Evolutionary conservation across 106 monocot species (phyloP).

Genomic region (Phalaenopsis equestris): DNA sequence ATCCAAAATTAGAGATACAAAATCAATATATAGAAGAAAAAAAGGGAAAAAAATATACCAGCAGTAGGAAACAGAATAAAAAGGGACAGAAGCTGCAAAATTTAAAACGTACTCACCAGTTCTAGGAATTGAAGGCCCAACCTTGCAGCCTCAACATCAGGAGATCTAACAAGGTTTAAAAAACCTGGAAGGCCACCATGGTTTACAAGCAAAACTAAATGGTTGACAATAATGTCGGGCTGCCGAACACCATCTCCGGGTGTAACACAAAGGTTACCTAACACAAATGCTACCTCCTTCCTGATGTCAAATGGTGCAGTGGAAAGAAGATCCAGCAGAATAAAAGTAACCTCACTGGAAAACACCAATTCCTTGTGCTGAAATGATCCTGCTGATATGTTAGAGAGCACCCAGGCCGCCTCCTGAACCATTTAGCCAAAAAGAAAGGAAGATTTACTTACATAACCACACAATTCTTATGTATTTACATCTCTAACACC

Average conservation of each 20-base stretch:
- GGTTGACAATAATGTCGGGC: conserved; percentile 51
- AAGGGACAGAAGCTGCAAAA: background rate
- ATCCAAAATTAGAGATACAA: background rate
- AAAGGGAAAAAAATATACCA: background rate
- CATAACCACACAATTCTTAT: too few species aligned
- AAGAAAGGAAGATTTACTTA: too few species aligned
- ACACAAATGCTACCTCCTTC: conserved; percentile 82
- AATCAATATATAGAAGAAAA: background rate
- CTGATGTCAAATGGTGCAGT: conserved; percentile 76
- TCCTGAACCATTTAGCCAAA: conserved; percentile 39
- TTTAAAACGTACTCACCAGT: conserved; percentile 40
- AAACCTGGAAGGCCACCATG: conserved; percentile 75
- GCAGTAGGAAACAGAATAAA: background rate
- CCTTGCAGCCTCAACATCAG: conserved; percentile 78
- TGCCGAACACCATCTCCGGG: conserved; percentile 30
- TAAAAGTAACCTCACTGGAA: conserved; percentile 50
- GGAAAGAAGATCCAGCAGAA: conserved; percentile 57
- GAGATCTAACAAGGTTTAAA: conserved; percentile 75
- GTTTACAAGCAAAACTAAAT: conserved; percentile 60
- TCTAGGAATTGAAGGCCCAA: conserved; percentile 95
- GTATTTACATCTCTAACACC: too few species aligned
- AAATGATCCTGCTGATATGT: conserved; percentile 72
- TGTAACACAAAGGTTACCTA: conserved; percentile 86
- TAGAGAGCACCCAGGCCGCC: conserved; percentile 87
- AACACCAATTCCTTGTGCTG: conserved; percentile 78